Evolutionary conservation across 164 flowering plant species (phyloP), one percentile per base, ranked within the genome.

Genomic region (Aristolochia fimbriata): DNA sequence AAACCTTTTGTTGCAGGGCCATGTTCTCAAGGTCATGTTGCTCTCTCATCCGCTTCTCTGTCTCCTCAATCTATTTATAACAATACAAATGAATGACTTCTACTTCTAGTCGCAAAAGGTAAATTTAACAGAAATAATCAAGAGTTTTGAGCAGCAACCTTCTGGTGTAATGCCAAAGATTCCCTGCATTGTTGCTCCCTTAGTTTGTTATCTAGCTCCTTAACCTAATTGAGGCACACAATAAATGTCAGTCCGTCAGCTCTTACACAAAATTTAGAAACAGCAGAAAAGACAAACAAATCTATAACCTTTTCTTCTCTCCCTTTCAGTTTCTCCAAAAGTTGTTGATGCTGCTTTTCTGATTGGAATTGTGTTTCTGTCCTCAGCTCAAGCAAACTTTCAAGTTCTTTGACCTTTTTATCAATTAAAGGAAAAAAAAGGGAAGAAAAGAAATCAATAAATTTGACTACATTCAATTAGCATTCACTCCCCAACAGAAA

Each of bases 1-100:
- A 50, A 66, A 91, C 97, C 96, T 86, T 87, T 3, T 79, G 72
- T 47, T 80, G 84, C 55, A 86, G 90, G 27, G 57, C 30, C 11
- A 68, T 31, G 37, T 65, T 24, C 47, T 68, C 69, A 13, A 58
- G 17, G 41, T 57, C 62, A 59, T 41, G 66, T 64, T 66, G 55
- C 41, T 73, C 71, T 64, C 49, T 70, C 66, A 64, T 27, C 55
- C 55, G 62, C 59, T 46, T 59, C 37, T 73, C 76, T 33, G 69
- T 63, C 71, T 73, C 70, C 70, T 66, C 66, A 20, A 73, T 58
- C 76, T 73, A 56, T 51, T 31, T 24, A 51, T 48, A 37, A 64
- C 30, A 49, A 10, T 10, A 16, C 52, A 49, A 49, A 10, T 49
- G 19, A 49, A 49, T 8, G 22, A 17, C 22, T 49, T 49, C 16